Conservation (phyloP, 805 yeast genomes). For the Barnettozyma sucrosica region DNA sequence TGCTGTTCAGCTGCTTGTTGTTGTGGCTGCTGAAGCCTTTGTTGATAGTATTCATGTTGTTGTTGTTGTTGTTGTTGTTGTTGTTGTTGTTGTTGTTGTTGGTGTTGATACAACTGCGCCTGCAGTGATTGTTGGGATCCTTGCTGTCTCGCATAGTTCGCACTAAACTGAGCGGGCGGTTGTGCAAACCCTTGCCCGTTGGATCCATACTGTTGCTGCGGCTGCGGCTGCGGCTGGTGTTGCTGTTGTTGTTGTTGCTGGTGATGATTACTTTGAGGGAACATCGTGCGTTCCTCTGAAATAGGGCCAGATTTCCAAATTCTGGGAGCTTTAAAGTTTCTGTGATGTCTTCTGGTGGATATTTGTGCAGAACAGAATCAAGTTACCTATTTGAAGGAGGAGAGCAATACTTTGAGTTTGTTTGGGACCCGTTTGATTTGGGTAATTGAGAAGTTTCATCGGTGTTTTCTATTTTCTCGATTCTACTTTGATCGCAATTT, state of each 20-base stretch:
- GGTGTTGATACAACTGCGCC: conserved; percentile 30
- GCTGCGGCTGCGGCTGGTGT: conserved; percentile 12
- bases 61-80: conserved; percentile 25
- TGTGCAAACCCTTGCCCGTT: conserved; percentile 26
- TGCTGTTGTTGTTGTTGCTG: conserved; percentile 12
- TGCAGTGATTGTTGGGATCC: conserved; percentile 35
- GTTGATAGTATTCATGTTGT: conserved; percentile 21
- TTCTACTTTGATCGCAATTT: not conserved
- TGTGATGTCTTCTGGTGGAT: not conserved
- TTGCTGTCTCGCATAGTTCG: conserved; percentile 33
- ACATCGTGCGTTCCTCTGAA: conserved; percentile 9
- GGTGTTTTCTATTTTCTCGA: not conserved
- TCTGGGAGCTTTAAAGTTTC: not conserved
- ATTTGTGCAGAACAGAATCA: too few relatives aligned
- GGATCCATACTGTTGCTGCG: conserved; percentile 10
- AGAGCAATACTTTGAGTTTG: not conserved
- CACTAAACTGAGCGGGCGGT: conserved; percentile 31
- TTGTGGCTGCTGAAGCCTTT: conserved; percentile 33
- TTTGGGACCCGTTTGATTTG: not conserved
- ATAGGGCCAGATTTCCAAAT: not conserved
- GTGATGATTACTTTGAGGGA: conserved; percentile 16
- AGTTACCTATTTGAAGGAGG: not conserved
- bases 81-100: conserved; percentile 29
- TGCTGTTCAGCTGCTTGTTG: conserved; percentile 23
- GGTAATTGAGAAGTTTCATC: not conserved